Evolutionary conservation across 2,329 filamentous ascomycete genomes (phyloP), one percentile per base, ranked within the genome.

Genomic region (Aspergillus bombycis): DNA sequence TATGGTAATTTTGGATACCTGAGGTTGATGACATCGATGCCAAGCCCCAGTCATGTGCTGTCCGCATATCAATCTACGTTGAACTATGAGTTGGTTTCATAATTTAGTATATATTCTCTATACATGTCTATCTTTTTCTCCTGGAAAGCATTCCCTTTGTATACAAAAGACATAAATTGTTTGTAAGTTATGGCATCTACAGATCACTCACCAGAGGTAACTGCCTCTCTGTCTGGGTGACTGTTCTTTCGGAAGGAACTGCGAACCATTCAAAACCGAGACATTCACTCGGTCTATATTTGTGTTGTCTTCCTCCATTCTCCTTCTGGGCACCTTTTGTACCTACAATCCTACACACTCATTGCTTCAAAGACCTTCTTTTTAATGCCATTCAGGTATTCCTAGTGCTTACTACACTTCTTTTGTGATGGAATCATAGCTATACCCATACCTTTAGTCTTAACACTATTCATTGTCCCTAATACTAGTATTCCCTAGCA

Each of bases 1-100:
- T 54, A 54, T 30, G 52, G 52, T 54, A 54, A 54, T 9, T 34
- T n/a, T 55, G n/a, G 52, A 55, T 23, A 38, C 52, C 52, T 55
- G 52, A 55, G 34, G 19, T 55, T 55, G 19, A 30, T 59, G 46
- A 53, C 36, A 46, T 60, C 46, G 48, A 43, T 16, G 58, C 48
- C 57, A 52, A 60, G 57, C 30, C 28, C 14, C 4, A 38, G 28
- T 54, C 57, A 59, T 50, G 57, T 59, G 57, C 32, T 2, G 11
- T 52, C 57, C 9, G 12, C 14, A 34, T 36, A 21, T 52, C 8
- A 52, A 28, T 32, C 23, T 52, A 23, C 48, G n/a, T 52, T 11
- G 43, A 46, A 46, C 23, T 36, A 16, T 36, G 26, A 28, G 26
- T 28, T 28, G 26, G 4, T 1, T 7, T 36, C 34, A 14, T 5